Base-by-base conservation (phyloP, 129 eudicot genomes). In the Silybum marianum region DNA sequence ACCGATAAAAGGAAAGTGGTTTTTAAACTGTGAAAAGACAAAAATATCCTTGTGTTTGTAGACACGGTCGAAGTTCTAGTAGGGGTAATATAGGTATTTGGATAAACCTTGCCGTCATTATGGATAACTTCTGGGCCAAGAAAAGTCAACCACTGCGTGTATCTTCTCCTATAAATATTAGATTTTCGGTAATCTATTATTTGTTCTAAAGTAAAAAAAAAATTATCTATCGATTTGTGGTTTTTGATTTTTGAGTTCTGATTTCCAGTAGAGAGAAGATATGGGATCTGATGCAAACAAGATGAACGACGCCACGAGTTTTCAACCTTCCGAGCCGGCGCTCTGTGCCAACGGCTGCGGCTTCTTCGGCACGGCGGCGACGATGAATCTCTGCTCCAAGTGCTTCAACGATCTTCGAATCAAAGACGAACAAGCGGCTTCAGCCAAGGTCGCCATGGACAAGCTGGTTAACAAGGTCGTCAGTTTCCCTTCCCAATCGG, bases 331-430 rank as follows among this genome's bases (percentile, higher is more conserved):
- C 6, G 90, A 90, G 84, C 88, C 91, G 46, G 22, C 65, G 3
- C 84, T 63, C 0, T 93, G 98, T 84, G 92, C 90, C 34, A 93
- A 91, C 87, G 94, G 97, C 11, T 93, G 98, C 85, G 97, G 97
- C 25, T 91, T 93, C 73, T 93, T 89, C 84, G 98, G 97, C 39
- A n/a, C 92, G 58, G 82, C 98, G 60, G 81, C 90, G 21, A 91
- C 92, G 34, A 91, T 78, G 82, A 84, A 90, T 14, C 72, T 93
- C 0, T 93, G 98, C 79, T 93, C 98, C 1, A 93, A 93, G 87
- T 93, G 98, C 51, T 89, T 44, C 83, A 40, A 88, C 24, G 91
- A 89, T 8, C n/a, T 62, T 1, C 82, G 75, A 4, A 74, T 82
- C 70, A 32, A 84, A 19, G 88, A 89, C 51, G 91, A 90, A 2